Conservation (phyloP, 140 eudicot genomes). For the Flaveria floridana region DNA sequence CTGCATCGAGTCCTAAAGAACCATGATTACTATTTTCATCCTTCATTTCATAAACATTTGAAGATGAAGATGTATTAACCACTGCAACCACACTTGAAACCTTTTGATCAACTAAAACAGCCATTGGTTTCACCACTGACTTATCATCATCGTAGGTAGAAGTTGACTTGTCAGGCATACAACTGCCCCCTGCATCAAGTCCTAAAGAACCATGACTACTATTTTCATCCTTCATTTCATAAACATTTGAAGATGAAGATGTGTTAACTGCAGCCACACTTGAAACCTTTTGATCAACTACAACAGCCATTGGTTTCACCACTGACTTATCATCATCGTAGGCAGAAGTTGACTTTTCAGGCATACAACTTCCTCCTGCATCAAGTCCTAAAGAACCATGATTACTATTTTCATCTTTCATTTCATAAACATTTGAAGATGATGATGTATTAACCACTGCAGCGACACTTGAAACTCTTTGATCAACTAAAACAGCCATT, state of each 20-base stretch:
- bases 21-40: constrained; percentile 36
- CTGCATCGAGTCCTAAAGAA: constrained; percentile 32
- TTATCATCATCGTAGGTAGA: constrained; percentile 31
- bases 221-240: constrained; percentile 41
- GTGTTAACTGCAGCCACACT: constrained; percentile 15
- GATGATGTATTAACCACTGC: not conserved
- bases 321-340: constrained; percentile 34
- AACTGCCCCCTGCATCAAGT: constrained; percentile 26
- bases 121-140: constrained; percentile 40
- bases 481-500: constrained; percentile 28
- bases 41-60: constrained; percentile 31
- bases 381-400: constrained; percentile 34
- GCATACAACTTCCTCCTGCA: constrained; percentile 28
- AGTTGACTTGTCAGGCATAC: constrained; percentile 30
- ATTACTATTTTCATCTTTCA: constrained; percentile 39
- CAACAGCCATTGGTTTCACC: constrained; percentile 40
- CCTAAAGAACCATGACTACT: constrained; percentile 30
- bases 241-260: constrained; percentile 14
- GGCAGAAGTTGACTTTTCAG: constrained; percentile 27
- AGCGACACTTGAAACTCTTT: constrained; percentile 15
- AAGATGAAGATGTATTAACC: constrained; percentile 13
- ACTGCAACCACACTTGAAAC: constrained; percentile 23
- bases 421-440: constrained; percentile 19
- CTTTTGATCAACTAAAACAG: constrained; percentile 30
- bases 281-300: constrained; percentile 27